These are phyloP conservation scores for Nicotiana obtusifolia DNA, from an alignment of 257 asterid genomes.

Conservation along the genomic window DNA sequence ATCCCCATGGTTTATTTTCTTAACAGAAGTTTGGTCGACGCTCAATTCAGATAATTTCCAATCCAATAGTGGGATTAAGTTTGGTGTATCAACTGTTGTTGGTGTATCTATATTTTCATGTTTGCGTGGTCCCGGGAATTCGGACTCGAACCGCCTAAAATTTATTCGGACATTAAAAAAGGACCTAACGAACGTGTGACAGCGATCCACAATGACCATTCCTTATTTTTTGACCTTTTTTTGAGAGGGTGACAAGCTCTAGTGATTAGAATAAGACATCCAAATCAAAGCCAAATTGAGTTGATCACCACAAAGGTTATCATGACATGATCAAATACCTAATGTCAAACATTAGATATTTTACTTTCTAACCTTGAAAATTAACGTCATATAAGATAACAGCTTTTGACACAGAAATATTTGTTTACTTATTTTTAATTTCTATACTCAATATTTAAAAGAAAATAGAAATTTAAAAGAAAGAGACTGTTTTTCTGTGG, in stretches of 20 bases:
- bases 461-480: no score
- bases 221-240: no score
- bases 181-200: no score
- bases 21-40: background rate
- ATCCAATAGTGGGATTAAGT: background rate
- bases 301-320: background rate
- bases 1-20: background rate
- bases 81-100: background rate
- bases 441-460: no score
- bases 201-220: no score
- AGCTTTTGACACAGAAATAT: background rate
- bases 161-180: no score
- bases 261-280: background rate
- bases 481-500: no score
- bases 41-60: background rate
- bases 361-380: background rate
- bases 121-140: no score
- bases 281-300: background rate
- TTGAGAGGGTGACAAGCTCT: background rate
- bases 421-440: no score
- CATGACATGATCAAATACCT: background rate
- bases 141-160: no score
- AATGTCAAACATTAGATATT: background rate
- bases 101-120: no score
- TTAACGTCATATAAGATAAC: background rate